Base-by-base conservation (phyloP, 1,284 basidiomycete species). In the Marasmius oreades region DNA sequence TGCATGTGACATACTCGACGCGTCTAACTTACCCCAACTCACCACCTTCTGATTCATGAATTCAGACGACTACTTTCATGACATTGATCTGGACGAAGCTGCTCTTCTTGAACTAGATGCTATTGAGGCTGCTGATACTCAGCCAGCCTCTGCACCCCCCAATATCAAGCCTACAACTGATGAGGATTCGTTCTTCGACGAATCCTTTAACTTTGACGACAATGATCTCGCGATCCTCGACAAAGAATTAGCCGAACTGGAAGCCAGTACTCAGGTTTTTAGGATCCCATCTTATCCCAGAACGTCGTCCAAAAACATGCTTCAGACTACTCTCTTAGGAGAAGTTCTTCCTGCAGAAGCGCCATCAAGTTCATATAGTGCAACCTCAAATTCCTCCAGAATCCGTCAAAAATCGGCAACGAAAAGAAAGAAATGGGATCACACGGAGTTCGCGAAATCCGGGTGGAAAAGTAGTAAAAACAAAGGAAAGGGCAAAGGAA, bases 361-460 rank as follows among this genome's bases (percentile, higher is more conserved):
- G 16, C 68, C 76, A 12, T 60, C 69, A 4, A 68, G 66, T 16
- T 69, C 71, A 50, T 55, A 72, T 45, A 68, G 66, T 42, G 62
- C 72, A 28, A 66, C 73, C n/a, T 64, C 76, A 48, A 72, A 75
- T 57, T 46, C 20, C 20, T 36, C 57, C 44, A 73, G 73, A n/a
- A 78, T 74, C 80, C 81, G 0, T 63, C 67, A 26, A 65, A 69
- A 78, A 52, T n/a, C n/a, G n/a, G 74, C 81, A 1, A 77, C 74
- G 51, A 86, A 85, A 68, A 84, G 79, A 0, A 95, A 94, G 73
- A 75, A 79, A 52, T 96, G 94, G 93, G 92, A 95, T 67, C 85
- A 91, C 23, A 92, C 92, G 0, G 83, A 76, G 12, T 95, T 90
- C 66, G 85, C 92, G 1, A 90, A 90, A 72, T 82, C 85, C 0